Evolutionary conservation across 176 grass and related monocot genomes (phyloP), one percentile per base, ranked within the genome.

Genomic region (Phoenix roebelenii): DNA sequence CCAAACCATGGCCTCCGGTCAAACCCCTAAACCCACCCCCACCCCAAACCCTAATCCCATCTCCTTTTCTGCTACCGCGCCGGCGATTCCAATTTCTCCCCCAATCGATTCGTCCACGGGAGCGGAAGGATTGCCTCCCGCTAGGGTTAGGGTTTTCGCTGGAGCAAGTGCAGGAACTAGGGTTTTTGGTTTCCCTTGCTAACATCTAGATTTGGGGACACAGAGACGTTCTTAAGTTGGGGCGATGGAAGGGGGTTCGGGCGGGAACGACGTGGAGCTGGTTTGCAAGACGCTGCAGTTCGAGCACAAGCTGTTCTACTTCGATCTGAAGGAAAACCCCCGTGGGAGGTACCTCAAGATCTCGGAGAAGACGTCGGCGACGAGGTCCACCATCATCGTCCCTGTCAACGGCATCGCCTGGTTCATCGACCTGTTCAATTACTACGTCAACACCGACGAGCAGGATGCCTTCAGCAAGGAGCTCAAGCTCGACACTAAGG

Each of bases 281-380:
- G 84, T 98, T 30, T 92, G 87, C 77, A 98, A 92, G 85, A 98
- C 88, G 76, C 74, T 98, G 70, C 82, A 98, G 84, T 98, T 98
- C 66, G 93, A 98, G 73, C 93, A 98, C 76, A 98, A 98, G 70
- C 69, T 98, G 16, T 98, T 92, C 88, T 98, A 98, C 73, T 98
- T 98, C 76, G 93, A 98, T 83, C 84, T 98, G 49, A 98, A 98
- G 73, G 93, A 98, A 85, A 98, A 98, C 51, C 84, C 93, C 18
- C 58, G 93, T 58, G 93, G 93, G 25, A 83, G 84, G 76, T 98
- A 98, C 73, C 85, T 98, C 49, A 98, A 98, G 85, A 85, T 98
- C 74, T 92, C 88, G 18, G 88, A 98, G 88, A 98, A 98, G 74
- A 92, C 88, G 3, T 84, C 84, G 15, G 79, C 94, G 22, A 89